Evolutionary conservation across 768 basidiomycete species (phyloP), one percentile per base, ranked within the genome.

Genomic region (Terana coerulea): DNA sequence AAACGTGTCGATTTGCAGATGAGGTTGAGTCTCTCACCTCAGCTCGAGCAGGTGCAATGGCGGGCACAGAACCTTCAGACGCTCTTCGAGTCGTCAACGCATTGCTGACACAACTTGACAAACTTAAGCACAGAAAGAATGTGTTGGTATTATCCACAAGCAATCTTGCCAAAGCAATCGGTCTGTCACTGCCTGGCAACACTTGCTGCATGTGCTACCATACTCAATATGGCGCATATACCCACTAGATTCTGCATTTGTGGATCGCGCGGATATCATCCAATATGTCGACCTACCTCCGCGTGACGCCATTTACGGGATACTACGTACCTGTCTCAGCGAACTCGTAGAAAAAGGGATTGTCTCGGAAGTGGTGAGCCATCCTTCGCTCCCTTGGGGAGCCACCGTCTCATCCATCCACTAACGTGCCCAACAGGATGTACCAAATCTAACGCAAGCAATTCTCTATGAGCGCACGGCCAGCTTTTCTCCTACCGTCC

Each of bases 1-100:
- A 28, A 54, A 44, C 36, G 28, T n/a, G n/a, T 29, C 19, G 39
- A 45, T 21, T 21, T 9, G 10, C 59, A 97, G 95, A 98, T 67
- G 95, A 99, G 69, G 95, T 99, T 1, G 97, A 99, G 67, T 91
- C 88, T 6, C 66, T 99, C 57, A 98, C 97, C 4, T 91, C 94
- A 35, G 95, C 97, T 1, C 77, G 97, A 66, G 91, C 91, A 7
- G 91, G 91, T 21, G 93, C 95, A 0, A 91, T 95, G 84, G 85
- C 88, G 17, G 95, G 95, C 2, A 95, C 89, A 17, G 97, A 99
- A 66, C 97, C 97, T 2, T 89, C 89, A 3, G 97, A 99, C 64
- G 95, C 94, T 11, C 67, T 99, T 26, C 74, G 95, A 47, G 95
- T 98, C 15, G 97, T 99, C 37, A 98, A 98, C 66, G 97, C 97